Conservation (phyloP, 176 grass and related monocot genomes). For the Tillandsia leiboldiana region DNA sequence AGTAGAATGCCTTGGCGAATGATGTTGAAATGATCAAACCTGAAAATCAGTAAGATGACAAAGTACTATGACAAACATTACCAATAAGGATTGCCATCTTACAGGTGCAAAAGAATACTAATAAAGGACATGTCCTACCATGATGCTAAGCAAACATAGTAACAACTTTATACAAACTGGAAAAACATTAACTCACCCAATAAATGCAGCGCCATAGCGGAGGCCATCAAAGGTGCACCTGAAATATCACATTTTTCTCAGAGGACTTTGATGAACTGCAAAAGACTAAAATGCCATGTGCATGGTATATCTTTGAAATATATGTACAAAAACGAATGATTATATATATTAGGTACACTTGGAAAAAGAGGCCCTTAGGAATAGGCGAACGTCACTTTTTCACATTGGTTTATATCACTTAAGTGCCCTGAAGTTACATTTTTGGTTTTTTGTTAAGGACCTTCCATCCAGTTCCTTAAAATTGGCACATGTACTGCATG, state of each 20-base stretch:
- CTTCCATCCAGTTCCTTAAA: no score
- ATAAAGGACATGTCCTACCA: background rate
- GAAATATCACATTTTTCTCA: conserved; percentile 15
- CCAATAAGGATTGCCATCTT: no score
- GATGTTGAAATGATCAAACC: conserved; percentile 93
- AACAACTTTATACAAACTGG: background rate
- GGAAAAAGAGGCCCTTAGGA: no score
- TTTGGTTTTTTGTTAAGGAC: no score
- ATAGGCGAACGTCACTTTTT: no score
- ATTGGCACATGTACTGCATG: no score
- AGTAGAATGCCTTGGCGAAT: conserved; percentile 79
- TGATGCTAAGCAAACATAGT: background rate
- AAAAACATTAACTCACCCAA: conserved; percentile 44
- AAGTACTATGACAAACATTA: background rate
- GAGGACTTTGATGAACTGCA: background rate
- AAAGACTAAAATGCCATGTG: background rate
- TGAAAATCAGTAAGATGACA: conserved; percentile 29
- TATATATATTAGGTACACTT: no score
- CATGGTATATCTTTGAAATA: background rate
- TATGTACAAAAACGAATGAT: background rate
- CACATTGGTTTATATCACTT: no score
- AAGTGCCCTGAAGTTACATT: no score
- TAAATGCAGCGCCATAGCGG: conserved; percentile 90
- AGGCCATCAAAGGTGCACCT: conserved; percentile 99
- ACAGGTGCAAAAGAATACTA: background rate